Percentiles rank a stretch among this genome's conserved stretches.
phyloP scores from a whole-genome alignment of 345 rosid species.

The Syzygium oleosum region DNA sequence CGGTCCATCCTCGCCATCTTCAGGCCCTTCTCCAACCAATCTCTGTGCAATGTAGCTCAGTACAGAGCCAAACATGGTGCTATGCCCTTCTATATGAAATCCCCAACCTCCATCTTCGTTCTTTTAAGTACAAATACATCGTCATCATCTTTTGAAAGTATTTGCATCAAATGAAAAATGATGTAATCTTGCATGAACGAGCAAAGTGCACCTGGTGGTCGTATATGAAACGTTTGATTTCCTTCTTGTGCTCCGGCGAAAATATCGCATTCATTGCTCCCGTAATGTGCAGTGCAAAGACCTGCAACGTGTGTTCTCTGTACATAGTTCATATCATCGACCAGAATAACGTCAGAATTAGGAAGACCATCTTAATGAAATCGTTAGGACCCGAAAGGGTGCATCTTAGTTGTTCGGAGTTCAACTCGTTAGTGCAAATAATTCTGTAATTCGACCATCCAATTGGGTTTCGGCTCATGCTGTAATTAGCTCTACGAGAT shows the following conservation, averaged over 20 bases:
- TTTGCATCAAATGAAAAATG: neutral
- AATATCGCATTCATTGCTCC: slow-evolving; percentile 30
- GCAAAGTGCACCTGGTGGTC: slow-evolving; percentile 44
- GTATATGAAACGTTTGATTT: slow-evolving; percentile 44
- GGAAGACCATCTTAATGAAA: neutral
- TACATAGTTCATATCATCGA: neutral
- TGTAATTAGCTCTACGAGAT: too few relatives aligned
- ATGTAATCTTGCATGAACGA: neutral
- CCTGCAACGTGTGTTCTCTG: slow-evolving; percentile 8
- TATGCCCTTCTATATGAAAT: slow-evolving; percentile 52
- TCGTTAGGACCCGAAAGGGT: fast-evolving
- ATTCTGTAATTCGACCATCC: neutral
- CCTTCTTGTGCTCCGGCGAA: slow-evolving; percentile 43
- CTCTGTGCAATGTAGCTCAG: slow-evolving; percentile 49
- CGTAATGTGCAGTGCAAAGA: slow-evolving; percentile 44
- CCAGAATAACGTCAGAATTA: neutral
- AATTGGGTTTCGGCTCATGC: neutral
- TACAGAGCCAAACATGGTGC: slow-evolving; percentile 52
- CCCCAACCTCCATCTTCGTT: slow-evolving; percentile 80
- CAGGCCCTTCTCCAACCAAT: slow-evolving; percentile 42
- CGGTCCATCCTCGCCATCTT: slow-evolving; percentile 28
- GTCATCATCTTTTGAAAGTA: neutral
- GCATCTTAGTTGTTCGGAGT: neutral
- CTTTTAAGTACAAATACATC: slow-evolving; percentile 8
- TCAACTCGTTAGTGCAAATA: neutral